Evolutionary conservation across 371 early-diverging fungal species (phyloP), one percentile per base, ranked within the genome.

Genomic region (Saksenaea oblongispora): DNA sequence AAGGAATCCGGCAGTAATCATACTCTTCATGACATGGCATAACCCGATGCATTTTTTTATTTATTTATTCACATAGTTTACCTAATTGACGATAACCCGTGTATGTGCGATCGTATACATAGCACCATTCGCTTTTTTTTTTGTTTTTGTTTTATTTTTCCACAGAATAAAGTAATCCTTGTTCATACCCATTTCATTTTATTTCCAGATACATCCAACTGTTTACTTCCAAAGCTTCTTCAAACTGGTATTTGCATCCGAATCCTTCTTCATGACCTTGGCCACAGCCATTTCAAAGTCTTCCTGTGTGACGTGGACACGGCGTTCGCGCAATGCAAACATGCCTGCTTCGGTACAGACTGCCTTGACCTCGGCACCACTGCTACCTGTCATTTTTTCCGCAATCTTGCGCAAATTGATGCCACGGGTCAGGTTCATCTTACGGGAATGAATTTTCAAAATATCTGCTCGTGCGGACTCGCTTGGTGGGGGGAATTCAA

Each of bases 301-400:
- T 80, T 99, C 99, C 73, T 99, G 99, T 11, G 98, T 99, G 27
- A 99, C 99, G 69, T 99, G 99, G 62, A 99, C 98, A 66, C 97
- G 88, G 56, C 99, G 93, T 79, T 99, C 99, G 62, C 99, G 88
- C 56, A 99, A 82, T n/a, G 99, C 99, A 78, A 96, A 99, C 99
- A 99, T 99, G 70, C 99, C 99, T 2, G 99, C 99, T 82, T 99
- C 99, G 31, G 99, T 99, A 82, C 99, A 99, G 17, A 99, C 99
- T 64, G 95, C 98, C 84, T 89, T 79, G 34, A 80, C 79, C 58
- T 82, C 83, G 22, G 83, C 83, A 82, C 86, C 98, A 17, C 99
- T 99, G 64, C 98, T 94, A 70, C 99, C 99, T 42, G 97, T 96
- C 83, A 99, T 99, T 70, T 99, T 87, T n/a, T 99, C 91, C 15